phyloP scores from a whole-genome alignment of 768 basidiomycete genomes.

The Tulasnella sp. region DNA sequence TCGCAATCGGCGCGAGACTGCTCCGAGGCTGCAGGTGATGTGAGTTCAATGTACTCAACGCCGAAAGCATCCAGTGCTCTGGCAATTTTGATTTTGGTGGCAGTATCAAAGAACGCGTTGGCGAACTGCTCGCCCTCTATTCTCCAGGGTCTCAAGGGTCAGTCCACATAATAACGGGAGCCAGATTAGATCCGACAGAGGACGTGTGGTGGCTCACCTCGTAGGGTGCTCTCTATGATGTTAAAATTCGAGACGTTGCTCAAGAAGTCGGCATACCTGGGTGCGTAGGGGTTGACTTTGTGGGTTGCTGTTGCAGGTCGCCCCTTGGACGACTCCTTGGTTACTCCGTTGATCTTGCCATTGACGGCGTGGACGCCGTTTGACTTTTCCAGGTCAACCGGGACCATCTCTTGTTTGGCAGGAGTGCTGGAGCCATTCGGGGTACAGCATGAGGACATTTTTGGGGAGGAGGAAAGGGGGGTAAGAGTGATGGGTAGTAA shows the following conservation, averaged over 20 bases:
- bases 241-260: constrained; percentile 89
- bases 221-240: constrained; percentile 93
- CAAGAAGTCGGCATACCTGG: constrained; percentile 83
- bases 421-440: background rate
- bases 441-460: constrained; percentile 2
- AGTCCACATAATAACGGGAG: background rate
- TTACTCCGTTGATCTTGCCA: background rate
- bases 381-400: constrained; percentile 17
- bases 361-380: constrained; percentile 9
- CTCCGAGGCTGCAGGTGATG: constrained; percentile 93
- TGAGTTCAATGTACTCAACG: constrained; percentile 99
- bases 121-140: constrained; percentile 99
- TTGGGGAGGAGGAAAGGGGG: too few relatives aligned
- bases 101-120: constrained; percentile 98
- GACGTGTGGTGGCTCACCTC: constrained; percentile 45
- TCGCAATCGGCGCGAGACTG: constrained; percentile 91
- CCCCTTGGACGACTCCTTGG: constrained; percentile 22
- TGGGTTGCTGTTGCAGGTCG: constrained; percentile 7
- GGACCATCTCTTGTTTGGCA: constrained; percentile 14
- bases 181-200: background rate
- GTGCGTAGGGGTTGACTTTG: constrained; percentile 63
- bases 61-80: constrained; percentile 97
- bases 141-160: background rate
- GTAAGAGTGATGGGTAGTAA: too few relatives aligned
- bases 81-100: constrained; percentile 99